phyloP scores from a whole-genome alignment of 2,329 filamentous ascomycete species.

The Samsoniella hepiali region DNA sequence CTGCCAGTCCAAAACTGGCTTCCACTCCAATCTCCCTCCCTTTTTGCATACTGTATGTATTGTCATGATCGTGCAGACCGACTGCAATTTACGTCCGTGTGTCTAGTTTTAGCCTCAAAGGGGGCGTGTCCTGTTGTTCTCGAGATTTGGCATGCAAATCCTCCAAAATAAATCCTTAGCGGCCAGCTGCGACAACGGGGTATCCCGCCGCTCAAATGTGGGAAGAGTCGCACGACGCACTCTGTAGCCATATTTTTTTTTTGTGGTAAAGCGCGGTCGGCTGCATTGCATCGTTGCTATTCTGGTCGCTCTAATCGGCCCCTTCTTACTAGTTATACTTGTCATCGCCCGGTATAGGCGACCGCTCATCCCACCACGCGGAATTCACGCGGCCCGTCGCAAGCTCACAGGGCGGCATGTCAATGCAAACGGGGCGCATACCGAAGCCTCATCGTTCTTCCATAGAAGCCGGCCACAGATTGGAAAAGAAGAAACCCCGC shows the following conservation, averaged over 20 bases:
- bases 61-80: constrained; percentile 3
- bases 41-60: background rate
- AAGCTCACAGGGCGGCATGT: background rate
- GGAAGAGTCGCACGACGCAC: background rate
- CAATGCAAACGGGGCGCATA: background rate
- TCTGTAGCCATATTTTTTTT: background rate
- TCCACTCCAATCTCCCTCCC: background rate
- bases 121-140: background rate
- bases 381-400: constrained; percentile 13
- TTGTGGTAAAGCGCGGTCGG: background rate
- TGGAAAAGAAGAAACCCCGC: background rate
- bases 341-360: background rate
- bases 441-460: background rate
- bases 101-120: background rate
- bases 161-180: background rate
- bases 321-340: background rate
- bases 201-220: background rate
- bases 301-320: background rate
- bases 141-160: background rate
- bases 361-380: background rate
- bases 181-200: background rate
- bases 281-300: background rate
- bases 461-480: background rate
- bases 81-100: background rate
- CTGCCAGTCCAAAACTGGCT: background rate